phyloP scores from a whole-genome alignment of 2,329 filamentous ascomycete species.

The Botrytis deweyae region DNA sequence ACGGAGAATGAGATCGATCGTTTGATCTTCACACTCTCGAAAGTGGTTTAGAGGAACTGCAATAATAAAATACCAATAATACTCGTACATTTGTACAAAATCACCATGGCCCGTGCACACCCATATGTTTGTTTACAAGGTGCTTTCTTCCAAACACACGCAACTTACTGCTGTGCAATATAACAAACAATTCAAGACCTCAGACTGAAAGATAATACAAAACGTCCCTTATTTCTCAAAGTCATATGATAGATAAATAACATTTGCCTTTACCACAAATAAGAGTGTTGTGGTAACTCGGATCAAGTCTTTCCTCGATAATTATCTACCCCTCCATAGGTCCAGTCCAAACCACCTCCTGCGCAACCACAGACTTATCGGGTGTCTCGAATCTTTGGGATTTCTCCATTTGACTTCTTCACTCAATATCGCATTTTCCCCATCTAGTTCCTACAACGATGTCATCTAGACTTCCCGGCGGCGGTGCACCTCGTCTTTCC shows the following conservation, averaged over 20 bases:
- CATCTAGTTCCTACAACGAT: conserved; percentile 23
- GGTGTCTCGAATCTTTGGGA: background rate
- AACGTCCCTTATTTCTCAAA: background rate
- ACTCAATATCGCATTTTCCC: background rate
- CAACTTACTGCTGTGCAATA: background rate
- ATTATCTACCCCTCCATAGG: background rate
- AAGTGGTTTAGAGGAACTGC: background rate
- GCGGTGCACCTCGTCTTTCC: conserved; percentile 37
- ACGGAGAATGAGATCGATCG: background rate
- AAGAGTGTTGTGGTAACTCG: background rate
- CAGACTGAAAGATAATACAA: background rate
- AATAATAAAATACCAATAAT: background rate
- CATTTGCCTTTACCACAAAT: background rate
- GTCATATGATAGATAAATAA: background rate
- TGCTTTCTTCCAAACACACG: background rate
- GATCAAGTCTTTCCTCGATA: background rate
- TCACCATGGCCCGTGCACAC: background rate
- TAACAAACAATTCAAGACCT: background rate
- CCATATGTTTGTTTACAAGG: background rate
- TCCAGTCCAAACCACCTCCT: background rate
- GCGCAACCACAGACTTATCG: background rate
- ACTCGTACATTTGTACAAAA: background rate
- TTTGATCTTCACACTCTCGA: background rate
- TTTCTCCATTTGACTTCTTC: background rate
- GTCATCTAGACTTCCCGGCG: conserved; percentile 35